A percentile compares a stretch with the other conserved stretches of the same genome.
Evolutionary conservation across 305 asterid genomes (phyloP).

Genomic region (Andrographis paniculata): DNA sequence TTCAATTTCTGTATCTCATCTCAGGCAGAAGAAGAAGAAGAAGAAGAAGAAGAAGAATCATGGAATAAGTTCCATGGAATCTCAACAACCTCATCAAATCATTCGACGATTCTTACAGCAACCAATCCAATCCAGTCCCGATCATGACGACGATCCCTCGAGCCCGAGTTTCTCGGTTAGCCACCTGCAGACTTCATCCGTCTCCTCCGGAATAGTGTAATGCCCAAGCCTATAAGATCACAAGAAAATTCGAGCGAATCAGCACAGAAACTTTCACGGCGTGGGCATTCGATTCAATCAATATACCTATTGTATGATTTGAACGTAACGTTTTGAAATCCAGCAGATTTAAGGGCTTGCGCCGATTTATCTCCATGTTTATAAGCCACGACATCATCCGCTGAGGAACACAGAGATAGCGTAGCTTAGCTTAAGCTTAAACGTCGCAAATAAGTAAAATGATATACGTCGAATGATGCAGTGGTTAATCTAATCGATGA

Average conservation of each 20-base stretch:
- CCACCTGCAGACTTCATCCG: slow-evolving; percentile 52
- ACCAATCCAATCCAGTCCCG: too few species aligned
- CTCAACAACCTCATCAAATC: too few species aligned
- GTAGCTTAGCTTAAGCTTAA: not conserved
- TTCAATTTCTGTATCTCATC: too few species aligned
- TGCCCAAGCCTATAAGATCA: slow-evolving; percentile 64
- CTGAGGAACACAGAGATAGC: slow-evolving; percentile 22
- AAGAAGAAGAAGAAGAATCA: too few species aligned
- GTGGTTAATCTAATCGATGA: too few species aligned
- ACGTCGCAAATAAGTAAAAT: too few species aligned
- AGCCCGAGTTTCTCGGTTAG: slow-evolving; percentile 37
- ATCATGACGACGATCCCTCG: slow-evolving; percentile 31
- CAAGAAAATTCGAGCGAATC: not conserved
- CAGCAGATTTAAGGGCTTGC: slow-evolving; percentile 32
- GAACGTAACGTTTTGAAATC: slow-evolving; percentile 51
- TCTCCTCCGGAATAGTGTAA: slow-evolving; percentile 53
- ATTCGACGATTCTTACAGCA: too few species aligned
- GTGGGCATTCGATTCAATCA: not conserved
- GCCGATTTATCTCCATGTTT: slow-evolving; percentile 48
- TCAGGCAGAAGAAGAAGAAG: too few species aligned
- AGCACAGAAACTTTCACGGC: not conserved
- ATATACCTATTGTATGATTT: slow-evolving; percentile 61
- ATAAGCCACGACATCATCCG: slow-evolving; percentile 72
- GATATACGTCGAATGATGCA: not conserved
- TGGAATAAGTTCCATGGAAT: too few species aligned